Evolutionary conservation across 768 basidiomycete genomes (phyloP).

Genomic region (Steccherinum ochraceum): DNA sequence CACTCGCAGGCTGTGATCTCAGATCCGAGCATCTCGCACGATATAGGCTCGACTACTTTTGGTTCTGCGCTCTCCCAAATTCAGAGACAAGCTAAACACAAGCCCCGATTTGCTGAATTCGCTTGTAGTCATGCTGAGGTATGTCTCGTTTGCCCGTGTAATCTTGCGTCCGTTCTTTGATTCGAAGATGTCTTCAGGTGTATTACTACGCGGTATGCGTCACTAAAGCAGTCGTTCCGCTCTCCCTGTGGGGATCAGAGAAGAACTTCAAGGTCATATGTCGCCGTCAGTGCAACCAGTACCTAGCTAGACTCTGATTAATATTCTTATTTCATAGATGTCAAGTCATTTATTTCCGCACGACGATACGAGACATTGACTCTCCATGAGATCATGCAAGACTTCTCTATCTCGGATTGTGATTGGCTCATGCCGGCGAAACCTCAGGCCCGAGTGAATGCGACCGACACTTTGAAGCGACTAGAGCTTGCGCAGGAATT

Average conservation of each 20-base stretch:
- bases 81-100: conserved; percentile 36
- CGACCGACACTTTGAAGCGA: conserved; percentile 68
- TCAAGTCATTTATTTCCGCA: conserved; percentile 65
- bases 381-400: conserved; percentile 72
- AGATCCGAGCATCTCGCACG: conserved; percentile 39
- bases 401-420: conserved; percentile 67
- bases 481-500: conserved; percentile 83
- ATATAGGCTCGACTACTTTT: conserved; percentile 40
- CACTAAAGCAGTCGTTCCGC: conserved; percentile 67
- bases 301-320: background rate
- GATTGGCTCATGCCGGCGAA: conserved; percentile 64
- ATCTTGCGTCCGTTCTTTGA: background rate
- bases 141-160: conserved; percentile 1
- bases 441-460: conserved; percentile 43
- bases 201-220: conserved; percentile 57
- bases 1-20: conserved; percentile 42
- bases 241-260: conserved; percentile 70
- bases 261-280: conserved; percentile 57
- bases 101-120: conserved; percentile 79
- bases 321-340: conserved; percentile 37
- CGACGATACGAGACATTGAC: conserved; percentile 80
- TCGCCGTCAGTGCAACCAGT: conserved; percentile 42
- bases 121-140: conserved; percentile 63
- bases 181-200: conserved; percentile 42
- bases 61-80: conserved; percentile 44